A percentile compares a stretch with the other conserved stretches of the same genome.
Conservation (phyloP, 495 filamentous ascomycete genomes). For the Penicillium arizonense region DNA sequence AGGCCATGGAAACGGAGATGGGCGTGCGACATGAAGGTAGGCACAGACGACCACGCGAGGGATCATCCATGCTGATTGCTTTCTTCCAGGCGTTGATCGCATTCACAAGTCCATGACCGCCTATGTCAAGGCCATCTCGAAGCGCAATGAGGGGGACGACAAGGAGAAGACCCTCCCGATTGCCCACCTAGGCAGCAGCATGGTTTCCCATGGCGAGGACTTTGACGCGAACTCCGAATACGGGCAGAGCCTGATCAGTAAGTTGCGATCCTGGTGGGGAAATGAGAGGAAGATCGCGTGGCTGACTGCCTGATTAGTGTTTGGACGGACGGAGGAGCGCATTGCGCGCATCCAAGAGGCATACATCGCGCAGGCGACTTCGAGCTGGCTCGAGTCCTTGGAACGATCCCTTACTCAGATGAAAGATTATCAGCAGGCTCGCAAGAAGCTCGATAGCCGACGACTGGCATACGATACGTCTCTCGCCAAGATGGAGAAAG, state of each 20-base stretch:
- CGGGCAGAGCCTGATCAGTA: slow-evolving; percentile 82
- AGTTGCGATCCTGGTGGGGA: slow-evolving; percentile 20
- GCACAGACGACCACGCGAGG: slow-evolving; percentile 6
- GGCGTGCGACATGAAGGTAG: slow-evolving; percentile 83
- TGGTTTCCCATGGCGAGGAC: slow-evolving; percentile 91
- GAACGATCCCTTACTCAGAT: slow-evolving; percentile 90
- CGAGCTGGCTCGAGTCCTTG: slow-evolving; percentile 87
- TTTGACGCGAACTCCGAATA: slow-evolving; percentile 91
- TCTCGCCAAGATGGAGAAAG: slow-evolving; percentile 87
- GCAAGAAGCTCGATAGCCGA: slow-evolving; percentile 92
- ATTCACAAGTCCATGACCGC: slow-evolving; percentile 84
- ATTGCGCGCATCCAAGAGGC: slow-evolving; percentile 83
- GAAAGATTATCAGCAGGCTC: slow-evolving; percentile 89
- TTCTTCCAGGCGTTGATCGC: slow-evolving; percentile 74
- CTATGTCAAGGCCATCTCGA: slow-evolving; percentile 90
- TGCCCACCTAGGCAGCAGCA: slow-evolving; percentile 77
- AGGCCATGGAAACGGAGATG: slow-evolving; percentile 91
- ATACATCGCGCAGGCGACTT: slow-evolving; percentile 77
- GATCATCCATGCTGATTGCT: slow-evolving; percentile 1
- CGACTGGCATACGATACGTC: slow-evolving; percentile 91
- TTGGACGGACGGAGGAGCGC: slow-evolving; percentile 85
- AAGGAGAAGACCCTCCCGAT: slow-evolving; percentile 82
- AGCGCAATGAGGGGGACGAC: slow-evolving; percentile 79
- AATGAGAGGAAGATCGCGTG: background rate
- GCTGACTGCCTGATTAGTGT: slow-evolving; percentile 44